Evolutionary conservation across 371 early-diverging fungal genomes (phyloP), one percentile per base, ranked within the genome.

Genomic region (Syncephalastrum contaminatum): DNA sequence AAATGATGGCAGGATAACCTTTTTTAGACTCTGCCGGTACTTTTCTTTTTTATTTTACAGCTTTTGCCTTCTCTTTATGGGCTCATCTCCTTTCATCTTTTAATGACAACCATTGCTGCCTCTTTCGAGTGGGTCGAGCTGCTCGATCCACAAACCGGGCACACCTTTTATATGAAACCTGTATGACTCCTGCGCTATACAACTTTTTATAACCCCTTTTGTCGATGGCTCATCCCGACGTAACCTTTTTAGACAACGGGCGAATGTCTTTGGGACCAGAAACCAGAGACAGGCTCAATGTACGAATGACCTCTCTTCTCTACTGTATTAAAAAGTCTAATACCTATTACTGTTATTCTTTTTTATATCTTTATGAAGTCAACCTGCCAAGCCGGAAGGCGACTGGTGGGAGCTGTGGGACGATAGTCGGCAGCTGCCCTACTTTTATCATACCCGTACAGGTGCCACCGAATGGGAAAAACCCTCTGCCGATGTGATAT

Each of bases 341-440:
- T 25, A 25, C 1, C 24, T 25, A n/a, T n/a, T n/a, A n/a, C 25
- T 25, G 25, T 25, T 25, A 3, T 25, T 25, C 7, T 7, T 25
- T n/a, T n/a, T n/a, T n/a, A n/a, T n/a, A n/a, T n/a, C n/a, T n/a
- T n/a, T 51, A 30, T 5, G 39, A 25, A 70, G 67, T 41, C 60
- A 65, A 56, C 45, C 62, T 19, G 53, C 25, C 10, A 62, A 63
- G 65, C 89, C 88, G 19, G 81, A 80, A 45, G 88, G 88, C 54
- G 96, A 94, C 64, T 97, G 96, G 95, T 96, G 97, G 96, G 95
- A 96, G 75, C 80, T 96, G 36, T 87, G 87, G 64, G 96, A 97
- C 69, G 90, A 93, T 36, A 77, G 82, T 44, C 84, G 90, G 50
- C 83, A 89, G 45, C 67, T 90, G 45, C 86, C 85, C 4, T 97